Conservation (phyloP, 768 basidiomycete genomes). For the Sarcodon sp. region DNA sequence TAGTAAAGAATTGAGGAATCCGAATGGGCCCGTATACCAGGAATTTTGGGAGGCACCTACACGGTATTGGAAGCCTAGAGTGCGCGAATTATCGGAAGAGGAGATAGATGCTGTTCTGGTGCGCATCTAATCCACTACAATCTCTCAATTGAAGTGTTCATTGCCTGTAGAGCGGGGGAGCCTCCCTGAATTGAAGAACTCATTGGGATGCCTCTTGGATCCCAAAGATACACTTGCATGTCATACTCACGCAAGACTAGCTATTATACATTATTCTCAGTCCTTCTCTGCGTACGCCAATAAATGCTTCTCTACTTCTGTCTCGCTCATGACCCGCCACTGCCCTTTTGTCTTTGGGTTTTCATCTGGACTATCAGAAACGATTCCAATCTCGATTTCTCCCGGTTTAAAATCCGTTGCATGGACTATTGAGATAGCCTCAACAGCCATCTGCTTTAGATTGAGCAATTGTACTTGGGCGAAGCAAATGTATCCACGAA, state of each 20-base stretch:
- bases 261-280: slow-evolving; percentile 21
- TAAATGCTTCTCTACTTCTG: slow-evolving; percentile 68
- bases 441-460: slow-evolving; percentile 68
- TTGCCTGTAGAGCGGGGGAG: slow-evolving; percentile 48
- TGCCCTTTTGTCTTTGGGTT: slow-evolving; percentile 53
- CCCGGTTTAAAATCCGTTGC: slow-evolving; percentile 92
- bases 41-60: slow-evolving; percentile 19
- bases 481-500: slow-evolving; percentile 19
- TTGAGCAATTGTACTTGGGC: not conserved
- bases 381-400: slow-evolving; percentile 94
- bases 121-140: slow-evolving; percentile 1
- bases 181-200: slow-evolving; percentile 27
- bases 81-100: slow-evolving; percentile 11
- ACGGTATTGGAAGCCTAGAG: slow-evolving; percentile 8
- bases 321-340: slow-evolving; percentile 72
- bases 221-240: not conserved
- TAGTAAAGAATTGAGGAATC: slow-evolving; percentile 4
- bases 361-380: slow-evolving; percentile 67
- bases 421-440: slow-evolving; percentile 87
- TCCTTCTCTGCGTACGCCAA: slow-evolving; percentile 87
- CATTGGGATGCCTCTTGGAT: slow-evolving; percentile 4
- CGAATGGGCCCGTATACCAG: slow-evolving; percentile 8
- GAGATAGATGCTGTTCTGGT: slow-evolving; percentile 17
- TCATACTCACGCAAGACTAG: not conserved
- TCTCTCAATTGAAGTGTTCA: not conserved